A percentile compares a stretch with the other conserved stretches of the same genome.
These are phyloP conservation scores for Salix suchowensis DNA, from an alignment of 345 rosid species.

Conservation along the genomic window DNA sequence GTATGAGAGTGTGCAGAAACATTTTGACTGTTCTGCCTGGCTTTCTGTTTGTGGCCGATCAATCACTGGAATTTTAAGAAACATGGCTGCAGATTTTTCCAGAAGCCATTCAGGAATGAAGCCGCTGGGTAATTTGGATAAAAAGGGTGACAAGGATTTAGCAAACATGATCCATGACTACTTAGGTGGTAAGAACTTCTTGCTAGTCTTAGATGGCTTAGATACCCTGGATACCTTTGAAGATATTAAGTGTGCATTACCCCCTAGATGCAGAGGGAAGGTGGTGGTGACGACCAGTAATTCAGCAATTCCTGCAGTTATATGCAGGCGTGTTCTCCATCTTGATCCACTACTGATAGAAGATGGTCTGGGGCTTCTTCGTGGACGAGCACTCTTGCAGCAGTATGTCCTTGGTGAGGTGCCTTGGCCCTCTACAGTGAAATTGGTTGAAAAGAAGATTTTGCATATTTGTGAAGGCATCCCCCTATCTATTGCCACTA, in stretches of 20 bases:
- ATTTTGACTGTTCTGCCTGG: neutral
- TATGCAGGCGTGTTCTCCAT: neutral
- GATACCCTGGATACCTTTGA: neutral
- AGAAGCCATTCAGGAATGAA: neutral
- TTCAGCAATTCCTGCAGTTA: neutral
- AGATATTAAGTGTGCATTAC: neutral
- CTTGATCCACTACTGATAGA: neutral
- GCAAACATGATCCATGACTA: neutral
- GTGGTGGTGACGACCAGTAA: neutral
- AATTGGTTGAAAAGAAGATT: neutral
- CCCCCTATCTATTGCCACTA: neutral
- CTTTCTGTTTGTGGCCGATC: neutral
- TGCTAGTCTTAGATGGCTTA: neutral
- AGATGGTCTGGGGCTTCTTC: neutral
- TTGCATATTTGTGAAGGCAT: neutral
- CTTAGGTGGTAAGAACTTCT: neutral
- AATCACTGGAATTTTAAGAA: neutral
- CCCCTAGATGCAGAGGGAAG: neutral
- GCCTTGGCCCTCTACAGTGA: neutral
- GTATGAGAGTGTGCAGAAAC: neutral
- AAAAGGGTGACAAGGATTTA: neutral
- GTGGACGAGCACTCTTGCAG: neutral
- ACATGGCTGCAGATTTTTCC: neutral
- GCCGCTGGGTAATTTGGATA: too few relatives aligned
- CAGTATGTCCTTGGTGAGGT: neutral